These are phyloP conservation scores for Suillus sp. DNA, from an alignment of 768 basidiomycete species.

Conservation along the genomic window DNA sequence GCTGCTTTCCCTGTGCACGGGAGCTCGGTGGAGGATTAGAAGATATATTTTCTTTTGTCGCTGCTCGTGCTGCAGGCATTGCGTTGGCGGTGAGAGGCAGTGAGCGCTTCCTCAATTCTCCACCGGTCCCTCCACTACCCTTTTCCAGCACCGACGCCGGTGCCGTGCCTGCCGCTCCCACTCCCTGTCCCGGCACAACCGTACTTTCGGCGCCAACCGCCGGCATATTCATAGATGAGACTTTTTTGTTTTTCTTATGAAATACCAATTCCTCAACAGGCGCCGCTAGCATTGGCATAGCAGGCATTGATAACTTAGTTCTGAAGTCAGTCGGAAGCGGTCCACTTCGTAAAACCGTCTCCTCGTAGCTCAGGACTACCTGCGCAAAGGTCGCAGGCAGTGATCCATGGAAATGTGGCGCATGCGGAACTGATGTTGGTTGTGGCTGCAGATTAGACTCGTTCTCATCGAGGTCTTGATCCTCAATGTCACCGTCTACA, in stretches of 20 bases:
- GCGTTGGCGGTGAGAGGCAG: slow-evolving; percentile 41
- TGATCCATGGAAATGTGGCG: slow-evolving; percentile 19
- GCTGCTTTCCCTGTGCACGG: slow-evolving; percentile 89
- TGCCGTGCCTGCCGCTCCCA: slow-evolving; percentile 31
- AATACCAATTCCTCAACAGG: slow-evolving; percentile 24
- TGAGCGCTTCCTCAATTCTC: slow-evolving; percentile 40
- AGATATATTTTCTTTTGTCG: slow-evolving; percentile 40
- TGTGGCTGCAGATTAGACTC: slow-evolving; percentile 32
- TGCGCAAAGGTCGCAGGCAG: slow-evolving; percentile 35
- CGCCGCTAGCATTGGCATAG: slow-evolving; percentile 15
- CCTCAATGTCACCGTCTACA: slow-evolving; percentile 44
- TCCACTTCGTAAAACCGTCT: slow-evolving; percentile 26
- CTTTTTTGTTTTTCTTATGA: slow-evolving; percentile 49
- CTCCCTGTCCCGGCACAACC: slow-evolving; percentile 15
- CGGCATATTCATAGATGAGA: slow-evolving; percentile 31
- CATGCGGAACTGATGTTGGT: slow-evolving; percentile 20
- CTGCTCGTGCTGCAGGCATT: slow-evolving; percentile 45
- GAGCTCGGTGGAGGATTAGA: slow-evolving; percentile 63
- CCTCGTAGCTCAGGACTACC: slow-evolving; percentile 45
- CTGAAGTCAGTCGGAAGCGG: slow-evolving; percentile 20
- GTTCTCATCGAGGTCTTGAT: slow-evolving; percentile 35
- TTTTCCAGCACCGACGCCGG: slow-evolving; percentile 37
- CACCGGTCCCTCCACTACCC: slow-evolving; percentile 31
- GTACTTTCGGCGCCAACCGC: slow-evolving; percentile 22
- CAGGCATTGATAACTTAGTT: slow-evolving; percentile 32